Evolutionary conservation across 2,329 filamentous ascomycete genomes (phyloP), one percentile per base, ranked within the genome.

Genomic region (Orbilia ellipsospora): DNA sequence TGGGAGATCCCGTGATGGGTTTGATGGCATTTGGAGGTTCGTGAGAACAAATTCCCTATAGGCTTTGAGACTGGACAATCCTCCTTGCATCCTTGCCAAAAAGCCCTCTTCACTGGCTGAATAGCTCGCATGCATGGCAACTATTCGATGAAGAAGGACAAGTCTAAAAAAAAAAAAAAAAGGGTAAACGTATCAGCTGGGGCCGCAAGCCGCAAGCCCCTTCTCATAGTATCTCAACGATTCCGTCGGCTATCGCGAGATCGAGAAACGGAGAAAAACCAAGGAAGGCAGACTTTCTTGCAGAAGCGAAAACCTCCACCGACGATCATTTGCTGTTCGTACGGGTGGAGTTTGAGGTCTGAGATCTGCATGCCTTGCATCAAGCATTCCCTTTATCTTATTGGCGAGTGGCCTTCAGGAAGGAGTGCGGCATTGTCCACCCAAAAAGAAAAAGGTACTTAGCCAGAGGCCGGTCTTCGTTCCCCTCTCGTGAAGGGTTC

Each of bases 1-100:
- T 62, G 51, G 59, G 54, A 59, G 72, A 75, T 75, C 72, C 72
- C 72, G 72, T 75, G 72, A 75, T 75, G 72, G 28, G 48, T 69
- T 75, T 48, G 26, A 45, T 59, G 65, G 65, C 45, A 26, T n/a
- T 56, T 40, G 36, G 59, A 65, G 31, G 59, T 36, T 45, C 45
- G 18, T 44, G 42, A 68, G 69, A 40, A 45, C 62, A 31, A 26
- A 36, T 66, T 73, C 64, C 64, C 61, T 68, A 63, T 75, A 59
- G 72, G 15, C 40, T 60, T 48, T 48, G 36, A 20, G 59, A 44
- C 18, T 16, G 48, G 31, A 18, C 15, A 28, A 51, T 67, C 56
- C 50, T 56, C 54, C 45, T 20, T 48, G 64, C 31, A 75, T 65
- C 64, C 72, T 65, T 75, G 57, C 59, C 59, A 64, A 44, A 67